phyloP scores from a whole-genome alignment of 169 alveolate species.

The Plasmodium ovale region DNA sequence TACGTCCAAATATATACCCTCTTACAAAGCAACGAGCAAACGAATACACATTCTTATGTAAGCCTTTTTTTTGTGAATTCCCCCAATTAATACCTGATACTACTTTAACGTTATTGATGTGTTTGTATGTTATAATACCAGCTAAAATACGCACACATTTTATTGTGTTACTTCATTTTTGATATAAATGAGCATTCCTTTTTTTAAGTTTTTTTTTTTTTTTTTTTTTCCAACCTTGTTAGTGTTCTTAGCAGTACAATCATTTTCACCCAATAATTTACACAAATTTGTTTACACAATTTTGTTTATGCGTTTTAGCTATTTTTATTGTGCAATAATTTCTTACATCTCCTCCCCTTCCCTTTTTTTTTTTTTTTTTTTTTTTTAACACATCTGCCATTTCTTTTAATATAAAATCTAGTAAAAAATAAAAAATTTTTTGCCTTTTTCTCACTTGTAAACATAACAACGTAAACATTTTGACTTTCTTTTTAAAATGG shows the following conservation, averaged over 20 bases:
- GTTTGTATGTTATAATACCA: slow-evolving; percentile 24
- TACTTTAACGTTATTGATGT: background rate
- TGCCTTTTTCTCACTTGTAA: slow-evolving; percentile 7
- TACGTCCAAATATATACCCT: background rate
- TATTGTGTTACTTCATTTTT: slow-evolving; percentile 13
- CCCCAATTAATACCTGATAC: slow-evolving; percentile 1
- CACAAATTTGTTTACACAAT: background rate
- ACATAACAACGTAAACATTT: slow-evolving; percentile 3
- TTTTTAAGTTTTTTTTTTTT: background rate
- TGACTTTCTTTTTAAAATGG: slow-evolving; percentile 28
- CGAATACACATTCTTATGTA: background rate
- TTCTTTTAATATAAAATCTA: slow-evolving; percentile 11
- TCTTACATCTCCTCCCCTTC: background rate
- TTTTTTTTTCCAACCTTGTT: slow-evolving; percentile 14
- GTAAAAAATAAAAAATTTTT: slow-evolving; percentile 4
- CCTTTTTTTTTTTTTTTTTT: slow-evolving; percentile 6
- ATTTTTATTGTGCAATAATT: background rate
- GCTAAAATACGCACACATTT: slow-evolving; percentile 4
- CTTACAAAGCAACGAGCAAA: background rate
- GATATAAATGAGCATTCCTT: slow-evolving; percentile 10
- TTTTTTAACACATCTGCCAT: slow-evolving; percentile 7
- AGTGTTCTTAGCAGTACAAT: background rate
- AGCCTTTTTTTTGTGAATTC: slow-evolving; percentile 11
- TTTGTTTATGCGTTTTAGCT: background rate
- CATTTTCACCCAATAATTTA: background rate